Evolutionary conservation across 2,329 filamentous ascomycete species (phyloP).

Genomic region (Plenodomus lindquistii): DNA sequence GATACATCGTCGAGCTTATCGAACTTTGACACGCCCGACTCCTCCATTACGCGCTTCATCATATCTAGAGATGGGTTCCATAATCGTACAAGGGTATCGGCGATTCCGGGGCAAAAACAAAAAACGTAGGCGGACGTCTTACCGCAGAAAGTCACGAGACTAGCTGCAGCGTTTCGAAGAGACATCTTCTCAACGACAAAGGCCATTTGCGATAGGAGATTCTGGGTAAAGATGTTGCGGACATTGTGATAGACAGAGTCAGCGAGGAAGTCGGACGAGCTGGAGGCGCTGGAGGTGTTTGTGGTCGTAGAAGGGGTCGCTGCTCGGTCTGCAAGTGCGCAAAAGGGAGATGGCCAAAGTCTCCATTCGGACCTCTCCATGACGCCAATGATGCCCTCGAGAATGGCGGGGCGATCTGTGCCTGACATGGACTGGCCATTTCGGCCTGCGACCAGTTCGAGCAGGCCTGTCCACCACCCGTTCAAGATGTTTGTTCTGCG

Average conservation of each 20-base stretch:
- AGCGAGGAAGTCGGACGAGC: conserved; percentile 68
- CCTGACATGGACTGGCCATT: conserved; percentile 78
- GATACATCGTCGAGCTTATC: conserved; percentile 54
- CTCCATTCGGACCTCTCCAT: conserved; percentile 93
- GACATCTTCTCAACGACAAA: conserved; percentile 91
- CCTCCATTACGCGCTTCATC: conserved; percentile 71
- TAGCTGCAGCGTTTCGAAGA: conserved; percentile 69
- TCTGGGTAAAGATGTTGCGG: conserved; percentile 81
- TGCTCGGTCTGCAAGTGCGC: conserved; percentile 62
- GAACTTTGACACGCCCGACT: conserved; percentile 64
- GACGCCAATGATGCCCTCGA: conserved; percentile 77
- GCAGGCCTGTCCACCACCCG: conserved; percentile 84
- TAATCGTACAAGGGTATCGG: conserved; percentile 78
- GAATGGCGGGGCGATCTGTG: conserved; percentile 77
- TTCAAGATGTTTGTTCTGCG: conserved; percentile 77
- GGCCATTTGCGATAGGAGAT: conserved; percentile 79
- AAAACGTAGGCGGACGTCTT: conserved; percentile 92
- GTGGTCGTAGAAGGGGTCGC: conserved; percentile 50
- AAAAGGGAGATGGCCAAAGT: conserved; percentile 68
- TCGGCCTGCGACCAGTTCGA: conserved; percentile 79
- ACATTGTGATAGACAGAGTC: conserved; percentile 86
- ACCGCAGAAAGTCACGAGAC: conserved; percentile 77
- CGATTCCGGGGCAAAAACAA: conserved; percentile 86
- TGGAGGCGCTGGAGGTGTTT: conserved; percentile 63
- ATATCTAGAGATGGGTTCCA: conserved; percentile 74